These are phyloP conservation scores for Kwoniella europaea DNA, from an alignment of 768 basidiomycete species.

Conservation along the genomic window DNA sequence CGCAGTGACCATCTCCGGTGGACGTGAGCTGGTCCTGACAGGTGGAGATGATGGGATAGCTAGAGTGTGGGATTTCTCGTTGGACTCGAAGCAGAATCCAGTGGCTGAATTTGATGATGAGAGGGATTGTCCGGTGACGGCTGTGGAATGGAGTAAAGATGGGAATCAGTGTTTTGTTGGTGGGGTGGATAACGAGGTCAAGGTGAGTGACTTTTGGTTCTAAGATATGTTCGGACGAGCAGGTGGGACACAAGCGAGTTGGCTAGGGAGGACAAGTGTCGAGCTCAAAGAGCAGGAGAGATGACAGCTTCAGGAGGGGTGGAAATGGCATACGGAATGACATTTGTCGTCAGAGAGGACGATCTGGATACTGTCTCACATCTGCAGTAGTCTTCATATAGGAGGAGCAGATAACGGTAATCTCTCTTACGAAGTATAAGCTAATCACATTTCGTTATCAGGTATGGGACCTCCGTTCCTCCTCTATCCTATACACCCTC, in stretches of 20 bases:
- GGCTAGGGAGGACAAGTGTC: not conserved
- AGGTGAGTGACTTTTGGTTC: constrained; percentile 65
- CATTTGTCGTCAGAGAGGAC: too few species aligned
- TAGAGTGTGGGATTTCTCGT: constrained; percentile 76
- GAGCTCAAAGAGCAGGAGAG: not conserved
- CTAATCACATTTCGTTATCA: constrained; percentile 50
- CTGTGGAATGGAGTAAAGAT: constrained; percentile 90
- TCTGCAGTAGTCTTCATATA: too few species aligned
- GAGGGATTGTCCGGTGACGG: constrained; percentile 85
- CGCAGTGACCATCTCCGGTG: constrained; percentile 82
- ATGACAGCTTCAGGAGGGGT: not conserved
- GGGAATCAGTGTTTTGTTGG: constrained; percentile 88
- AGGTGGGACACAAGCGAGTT: too few species aligned
- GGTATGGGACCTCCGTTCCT: constrained; percentile 89
- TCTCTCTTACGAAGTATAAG: not conserved
- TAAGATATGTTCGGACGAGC: too few species aligned
- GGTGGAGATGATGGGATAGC: constrained; percentile 93
- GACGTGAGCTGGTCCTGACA: constrained; percentile 82
- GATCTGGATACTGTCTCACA: too few species aligned
- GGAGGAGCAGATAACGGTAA: too few species aligned
- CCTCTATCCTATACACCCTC: constrained; percentile 77
- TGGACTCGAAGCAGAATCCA: constrained; percentile 68
- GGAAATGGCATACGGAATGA: too few species aligned
- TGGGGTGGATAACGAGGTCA: constrained; percentile 93
- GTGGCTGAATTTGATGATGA: constrained; percentile 74